phyloP scores from a whole-genome alignment of 768 basidiomycete genomes.

The Chalciporus piperatus region DNA sequence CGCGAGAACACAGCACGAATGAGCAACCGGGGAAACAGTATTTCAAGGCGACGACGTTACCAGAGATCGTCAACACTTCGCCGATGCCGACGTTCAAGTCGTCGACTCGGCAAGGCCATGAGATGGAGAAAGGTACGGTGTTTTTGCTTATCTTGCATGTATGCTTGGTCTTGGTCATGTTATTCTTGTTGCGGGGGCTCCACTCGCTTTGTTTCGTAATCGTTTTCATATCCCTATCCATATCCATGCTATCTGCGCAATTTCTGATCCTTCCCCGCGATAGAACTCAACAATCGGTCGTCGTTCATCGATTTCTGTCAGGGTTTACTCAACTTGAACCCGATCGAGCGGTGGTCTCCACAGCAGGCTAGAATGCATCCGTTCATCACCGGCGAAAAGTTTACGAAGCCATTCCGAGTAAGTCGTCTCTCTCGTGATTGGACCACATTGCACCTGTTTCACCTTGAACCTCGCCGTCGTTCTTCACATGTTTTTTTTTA shows the following conservation, averaged over 20 bases:
- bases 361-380: conserved; percentile 95
- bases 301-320: conserved; percentile 98
- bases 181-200: background rate
- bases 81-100: conserved; percentile 88
- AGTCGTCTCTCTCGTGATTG: conserved; percentile 26
- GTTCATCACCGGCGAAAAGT: conserved; percentile 98
- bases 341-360: conserved; percentile 94
- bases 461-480: background rate
- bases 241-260: background rate
- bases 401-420: conserved; percentile 81
- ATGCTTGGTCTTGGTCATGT: no score
- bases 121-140: conserved; percentile 85
- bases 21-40: conserved; percentile 99
- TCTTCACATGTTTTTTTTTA: background rate
- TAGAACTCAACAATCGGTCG: conserved; percentile 90
- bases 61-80: conserved; percentile 94
- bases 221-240: background rate
- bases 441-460: background rate
- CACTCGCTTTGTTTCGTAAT: conserved; percentile 6
- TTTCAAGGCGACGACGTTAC: conserved; percentile 90
- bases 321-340: conserved; percentile 91
- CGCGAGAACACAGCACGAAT: conserved; percentile 89
- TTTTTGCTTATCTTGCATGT: background rate
- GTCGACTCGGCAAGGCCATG: conserved; percentile 64
- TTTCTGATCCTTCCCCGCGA: conserved; percentile 15